Evolutionary conservation across 2,329 filamentous ascomycete species (phyloP).

Genomic region (Alternaria brassicicola): DNA sequence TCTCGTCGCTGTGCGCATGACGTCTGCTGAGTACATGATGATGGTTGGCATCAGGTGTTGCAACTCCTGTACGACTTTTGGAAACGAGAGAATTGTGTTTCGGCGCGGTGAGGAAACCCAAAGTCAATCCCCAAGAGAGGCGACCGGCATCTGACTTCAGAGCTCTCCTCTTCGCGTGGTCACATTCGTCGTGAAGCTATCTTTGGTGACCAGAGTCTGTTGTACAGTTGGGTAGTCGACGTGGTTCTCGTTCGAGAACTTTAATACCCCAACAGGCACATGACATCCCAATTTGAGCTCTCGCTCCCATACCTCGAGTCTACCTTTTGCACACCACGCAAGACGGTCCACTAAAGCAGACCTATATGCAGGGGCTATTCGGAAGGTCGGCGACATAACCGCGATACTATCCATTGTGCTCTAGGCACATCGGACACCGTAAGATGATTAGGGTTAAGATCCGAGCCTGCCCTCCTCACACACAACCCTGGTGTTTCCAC

Average conservation of each 20-base stretch:
- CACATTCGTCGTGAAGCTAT: conserved; percentile 59
- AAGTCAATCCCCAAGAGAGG: conserved; percentile 57
- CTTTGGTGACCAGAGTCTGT: conserved; percentile 69
- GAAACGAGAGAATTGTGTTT: conserved; percentile 14
- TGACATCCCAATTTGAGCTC: conserved; percentile 63
- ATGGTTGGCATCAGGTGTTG: conserved; percentile 45
- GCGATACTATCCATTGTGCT: conserved; percentile 53
- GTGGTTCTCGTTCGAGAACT: conserved; percentile 76
- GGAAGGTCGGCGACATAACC: conserved; percentile 69
- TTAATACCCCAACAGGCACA: conserved; percentile 75
- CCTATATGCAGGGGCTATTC: conserved; percentile 58
- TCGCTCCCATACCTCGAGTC: conserved; percentile 54
- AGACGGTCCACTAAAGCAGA: conserved; percentile 23
- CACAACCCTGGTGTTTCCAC: conserved; percentile 39
- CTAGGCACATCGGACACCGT: conserved; percentile 65
- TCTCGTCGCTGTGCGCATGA: conserved; percentile 36
- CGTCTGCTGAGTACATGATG: conserved; percentile 35
- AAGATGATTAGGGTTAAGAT: conserved; percentile 95
- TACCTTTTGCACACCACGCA: conserved; percentile 47
- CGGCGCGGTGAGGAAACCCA: conserved; percentile 53
- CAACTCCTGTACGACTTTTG: conserved; percentile 34
- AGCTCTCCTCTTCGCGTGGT: conserved; percentile 54
- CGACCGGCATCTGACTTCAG: conserved; percentile 58
- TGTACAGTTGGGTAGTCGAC: conserved; percentile 75
- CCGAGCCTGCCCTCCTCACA: conserved; percentile 71